Base-by-base conservation (phyloP, 805 yeast genomes). In the Kockiozyma suomiensis region DNA sequence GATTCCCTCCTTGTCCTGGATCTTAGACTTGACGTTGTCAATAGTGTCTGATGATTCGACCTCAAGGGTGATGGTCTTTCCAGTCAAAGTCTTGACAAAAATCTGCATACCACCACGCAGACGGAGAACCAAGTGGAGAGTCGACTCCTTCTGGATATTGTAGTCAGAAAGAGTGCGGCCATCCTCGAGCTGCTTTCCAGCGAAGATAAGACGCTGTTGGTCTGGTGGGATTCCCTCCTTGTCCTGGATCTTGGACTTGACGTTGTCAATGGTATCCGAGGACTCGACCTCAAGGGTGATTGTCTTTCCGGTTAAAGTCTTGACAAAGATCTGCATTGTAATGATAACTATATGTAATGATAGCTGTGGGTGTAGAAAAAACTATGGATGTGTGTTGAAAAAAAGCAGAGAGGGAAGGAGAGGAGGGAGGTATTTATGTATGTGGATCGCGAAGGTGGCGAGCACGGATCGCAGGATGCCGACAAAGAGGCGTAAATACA, bases 31-130 rank as follows among this genome's bases (percentile, higher is more conserved):
- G 78, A 90, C 96, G 74, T 90, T 90, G 81, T 90, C 97, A 75
- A 90, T 90, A 69, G 96, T 90, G 82, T 90, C 97, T 61, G 96
- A 89, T 64, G 96, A 90, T 79, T 90, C 97, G 69, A 90, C 94
- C 77, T 87, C 92, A 67, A 87, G 78, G 69, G 96, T 88, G 76
- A 88, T 88, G 68, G 96, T 88, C 85, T 88, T 88, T 75, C 96
- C 96, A 37, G 96, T 88, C 75, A 88, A 77, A 61, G 96, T 89
- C 81, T 89, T 88, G 73, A 89, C 96, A 76, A 88, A 88, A 75
- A 89, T 88, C 77, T 89, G 96, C 96, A 89, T 89, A 82, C 97
- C 97, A 79, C 98, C 98, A 85, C 98, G 90, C 78, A 93, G 88
- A 86, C 98, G 92, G 69, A 92, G 83, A 68, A 93, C 97, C 82